phyloP scores from a whole-genome alignment of 495 filamentous ascomycete genomes.

The Beverwykella pulmonaria region DNA sequence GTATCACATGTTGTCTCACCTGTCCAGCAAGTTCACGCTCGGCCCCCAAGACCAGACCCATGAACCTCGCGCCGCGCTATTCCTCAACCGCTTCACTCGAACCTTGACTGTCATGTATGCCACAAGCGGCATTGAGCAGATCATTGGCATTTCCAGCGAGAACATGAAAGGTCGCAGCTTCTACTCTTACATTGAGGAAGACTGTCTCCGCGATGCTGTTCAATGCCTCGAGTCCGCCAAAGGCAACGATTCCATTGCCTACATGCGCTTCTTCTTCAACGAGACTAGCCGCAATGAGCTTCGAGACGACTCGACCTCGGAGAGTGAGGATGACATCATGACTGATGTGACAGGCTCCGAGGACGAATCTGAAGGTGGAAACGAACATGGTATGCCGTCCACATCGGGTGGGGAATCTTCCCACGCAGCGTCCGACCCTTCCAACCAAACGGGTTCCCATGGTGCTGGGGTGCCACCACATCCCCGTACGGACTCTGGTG shows the following conservation, averaged over 20 bases:
- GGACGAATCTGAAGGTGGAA: slow-evolving; percentile 38
- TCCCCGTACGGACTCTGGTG: slow-evolving; percentile 34
- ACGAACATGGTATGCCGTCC: not conserved
- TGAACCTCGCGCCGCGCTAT: slow-evolving; percentile 81
- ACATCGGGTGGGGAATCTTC: not conserved
- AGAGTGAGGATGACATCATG: slow-evolving; percentile 48
- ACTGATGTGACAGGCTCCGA: slow-evolving; percentile 45
- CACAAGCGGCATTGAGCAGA: slow-evolving; percentile 69
- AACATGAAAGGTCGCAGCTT: slow-evolving; percentile 72
- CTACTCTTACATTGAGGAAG: slow-evolving; percentile 78
- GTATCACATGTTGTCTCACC: slow-evolving; percentile 86
- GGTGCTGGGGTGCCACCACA: slow-evolving; percentile 1
- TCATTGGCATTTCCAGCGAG: slow-evolving; percentile 69
- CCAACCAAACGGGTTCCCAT: not conserved
- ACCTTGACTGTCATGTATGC: slow-evolving; percentile 87
- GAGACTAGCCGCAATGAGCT: slow-evolving; percentile 64
- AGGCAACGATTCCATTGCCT: slow-evolving; percentile 91
- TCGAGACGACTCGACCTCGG: slow-evolving; percentile 38
- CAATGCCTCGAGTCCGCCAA: slow-evolving; percentile 82
- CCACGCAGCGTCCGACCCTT: slow-evolving; percentile 1
- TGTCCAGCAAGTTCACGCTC: slow-evolving; percentile 79
- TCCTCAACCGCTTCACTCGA: slow-evolving; percentile 84
- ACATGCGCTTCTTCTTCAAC: slow-evolving; percentile 85
- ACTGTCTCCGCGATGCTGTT: slow-evolving; percentile 74
- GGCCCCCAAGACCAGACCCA: slow-evolving; percentile 61